Conservation (phyloP, 1,284 basidiomycete genomes). For the Golubevia pallescens region DNA sequence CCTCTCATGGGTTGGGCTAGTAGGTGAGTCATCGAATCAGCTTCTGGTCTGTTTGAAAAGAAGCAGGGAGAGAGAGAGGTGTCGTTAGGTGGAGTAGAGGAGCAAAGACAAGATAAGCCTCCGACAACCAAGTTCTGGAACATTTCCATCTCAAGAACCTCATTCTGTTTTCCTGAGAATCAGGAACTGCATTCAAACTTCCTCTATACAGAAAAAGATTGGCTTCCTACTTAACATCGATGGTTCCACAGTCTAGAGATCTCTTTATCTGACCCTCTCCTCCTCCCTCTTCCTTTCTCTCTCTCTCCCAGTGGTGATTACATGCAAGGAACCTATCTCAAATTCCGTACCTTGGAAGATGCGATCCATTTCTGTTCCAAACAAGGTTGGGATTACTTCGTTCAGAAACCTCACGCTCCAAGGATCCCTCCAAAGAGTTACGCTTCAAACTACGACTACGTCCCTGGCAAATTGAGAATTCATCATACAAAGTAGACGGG, state of each 20-base stretch:
- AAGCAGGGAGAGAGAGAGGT: neutral
- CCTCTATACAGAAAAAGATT: too few relatives aligned
- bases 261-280: too few relatives aligned
- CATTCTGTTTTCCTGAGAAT: too few relatives aligned
- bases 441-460: constrained; percentile 79
- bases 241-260: too few relatives aligned
- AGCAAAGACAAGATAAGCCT: too few relatives aligned
- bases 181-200: too few relatives aligned
- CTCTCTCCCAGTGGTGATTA: constrained; percentile 79
- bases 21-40: constrained; percentile 40
- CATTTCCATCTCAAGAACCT: too few relatives aligned
- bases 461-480: constrained; percentile 80
- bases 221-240: too few relatives aligned
- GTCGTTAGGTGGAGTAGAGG: too few relatives aligned
- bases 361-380: constrained; percentile 93
- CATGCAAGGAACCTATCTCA: constrained; percentile 88
- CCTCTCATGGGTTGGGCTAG: constrained; percentile 94
- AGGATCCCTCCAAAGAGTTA: constrained; percentile 63
- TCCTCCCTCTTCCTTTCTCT: neutral
- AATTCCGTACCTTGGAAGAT: constrained; percentile 87
- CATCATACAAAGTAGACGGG: constrained; percentile 92
- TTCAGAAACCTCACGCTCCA: constrained; percentile 65
- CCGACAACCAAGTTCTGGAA: too few relatives aligned
- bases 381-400: constrained; percentile 71
- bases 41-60: constrained; percentile 1